A percentile compares a stretch with the other conserved stretches of the same genome.
Evolutionary conservation across 495 filamentous ascomycete species (phyloP).

Genomic region (Lophiostoma macrostomum): DNA sequence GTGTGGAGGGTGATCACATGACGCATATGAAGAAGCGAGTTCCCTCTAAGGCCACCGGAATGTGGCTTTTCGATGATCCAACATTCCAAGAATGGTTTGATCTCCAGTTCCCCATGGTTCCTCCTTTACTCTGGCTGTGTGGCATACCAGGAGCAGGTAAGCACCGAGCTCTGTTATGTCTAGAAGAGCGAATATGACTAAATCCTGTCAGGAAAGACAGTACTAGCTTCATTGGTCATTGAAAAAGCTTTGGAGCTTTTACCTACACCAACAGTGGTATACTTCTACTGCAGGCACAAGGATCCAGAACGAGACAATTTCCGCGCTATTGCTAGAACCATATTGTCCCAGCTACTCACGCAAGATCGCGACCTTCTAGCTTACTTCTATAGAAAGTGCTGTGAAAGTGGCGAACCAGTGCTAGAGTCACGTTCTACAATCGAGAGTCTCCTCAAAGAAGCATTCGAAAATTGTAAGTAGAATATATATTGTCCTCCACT

Average conservation of each 20-base stretch:
- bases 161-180: no score
- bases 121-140: slow-evolving; percentile 12
- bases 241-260: slow-evolving; percentile 6
- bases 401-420: slow-evolving; percentile 15
- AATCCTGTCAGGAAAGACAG: slow-evolving; percentile 26
- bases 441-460: neutral
- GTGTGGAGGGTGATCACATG: slow-evolving; percentile 1
- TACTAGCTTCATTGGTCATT: slow-evolving; percentile 26
- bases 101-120: neutral
- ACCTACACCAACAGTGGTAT: neutral
- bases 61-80: slow-evolving; percentile 14
- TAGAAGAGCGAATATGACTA: neutral
- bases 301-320: slow-evolving; percentile 17
- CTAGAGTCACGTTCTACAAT: neutral
- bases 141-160: slow-evolving; percentile 27
- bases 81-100: slow-evolving; percentile 17
- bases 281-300: slow-evolving; percentile 29
- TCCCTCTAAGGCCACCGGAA: neutral
- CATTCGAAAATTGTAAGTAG: neutral
- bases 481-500: no score
- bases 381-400: slow-evolving; percentile 13
- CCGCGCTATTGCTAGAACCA: slow-evolving; percentile 7
- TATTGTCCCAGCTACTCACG: slow-evolving; percentile 14
- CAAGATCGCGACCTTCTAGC: slow-evolving; percentile 9
- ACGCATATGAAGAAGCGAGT: neutral